A percentile compares a stretch with the other conserved stretches of the same genome.
Evolutionary conservation across 2,329 filamentous ascomycete species (phyloP).

Genomic region (Ceratocystis lukuohia): DNA sequence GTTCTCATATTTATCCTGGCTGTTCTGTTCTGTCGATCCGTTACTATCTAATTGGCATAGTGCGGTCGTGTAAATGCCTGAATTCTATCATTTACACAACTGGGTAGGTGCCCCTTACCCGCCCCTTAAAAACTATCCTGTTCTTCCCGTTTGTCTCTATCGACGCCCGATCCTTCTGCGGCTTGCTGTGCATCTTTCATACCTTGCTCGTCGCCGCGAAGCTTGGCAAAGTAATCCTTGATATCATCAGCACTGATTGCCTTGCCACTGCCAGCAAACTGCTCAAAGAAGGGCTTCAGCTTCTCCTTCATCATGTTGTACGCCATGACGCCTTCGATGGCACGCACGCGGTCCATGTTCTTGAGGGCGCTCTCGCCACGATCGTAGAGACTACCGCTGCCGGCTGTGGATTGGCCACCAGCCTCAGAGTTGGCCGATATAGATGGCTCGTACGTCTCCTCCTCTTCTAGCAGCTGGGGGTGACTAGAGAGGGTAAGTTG

Average conservation of each 20-base stretch:
- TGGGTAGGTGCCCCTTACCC: no score
- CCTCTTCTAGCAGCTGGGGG: constrained; percentile 78
- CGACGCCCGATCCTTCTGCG: constrained; percentile 28
- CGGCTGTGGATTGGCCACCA: constrained; percentile 44
- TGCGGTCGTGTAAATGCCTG: not conserved
- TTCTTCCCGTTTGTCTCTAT: constrained; percentile 30
- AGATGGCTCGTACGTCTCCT: constrained; percentile 86
- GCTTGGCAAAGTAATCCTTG: constrained; percentile 87
- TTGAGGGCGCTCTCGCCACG: constrained; percentile 84
- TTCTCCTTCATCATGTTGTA: constrained; percentile 95
- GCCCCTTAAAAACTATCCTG: constrained; percentile 38
- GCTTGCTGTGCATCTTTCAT: constrained; percentile 50
- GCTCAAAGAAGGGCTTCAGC: constrained; percentile 85
- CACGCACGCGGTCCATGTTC: constrained; percentile 81
- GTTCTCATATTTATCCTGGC: not conserved
- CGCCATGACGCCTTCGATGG: constrained; percentile 94
- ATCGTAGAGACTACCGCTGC: constrained; percentile 74
- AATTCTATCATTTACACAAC: not conserved
- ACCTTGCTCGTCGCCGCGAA: constrained; percentile 72
- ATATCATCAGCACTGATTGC: constrained; percentile 90
- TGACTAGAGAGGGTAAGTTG: constrained; percentile 59
- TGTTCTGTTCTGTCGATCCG: constrained; percentile 3
- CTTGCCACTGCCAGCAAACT: constrained; percentile 82
- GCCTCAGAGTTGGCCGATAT: constrained; percentile 53
- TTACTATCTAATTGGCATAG: not conserved